phyloP scores from a whole-genome alignment of 2,329 filamentous ascomycete genomes.

The Colletotrichum paranaense region DNA sequence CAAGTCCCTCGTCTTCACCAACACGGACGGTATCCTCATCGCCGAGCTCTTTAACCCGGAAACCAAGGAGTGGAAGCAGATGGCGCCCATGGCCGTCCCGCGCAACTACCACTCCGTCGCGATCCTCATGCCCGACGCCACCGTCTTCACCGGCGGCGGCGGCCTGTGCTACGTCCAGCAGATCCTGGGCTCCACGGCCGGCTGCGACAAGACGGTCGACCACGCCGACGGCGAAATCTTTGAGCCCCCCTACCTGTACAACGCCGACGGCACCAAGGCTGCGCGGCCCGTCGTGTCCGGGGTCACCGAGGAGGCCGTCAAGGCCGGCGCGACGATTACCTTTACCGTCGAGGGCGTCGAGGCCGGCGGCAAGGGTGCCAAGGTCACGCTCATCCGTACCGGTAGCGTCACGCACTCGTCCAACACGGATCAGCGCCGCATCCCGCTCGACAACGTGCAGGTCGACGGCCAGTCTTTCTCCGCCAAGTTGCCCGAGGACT shows the following conservation, averaged over 20 bases:
- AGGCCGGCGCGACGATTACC: slow-evolving; percentile 38
- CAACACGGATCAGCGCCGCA: slow-evolving; percentile 68
- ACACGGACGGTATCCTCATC: slow-evolving; percentile 51
- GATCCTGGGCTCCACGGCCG: slow-evolving; percentile 38
- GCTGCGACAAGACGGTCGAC: slow-evolving; percentile 55
- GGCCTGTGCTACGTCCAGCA: slow-evolving; percentile 57
- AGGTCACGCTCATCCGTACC: slow-evolving; percentile 58
- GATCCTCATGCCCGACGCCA: slow-evolving; percentile 61
- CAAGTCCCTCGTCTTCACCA: slow-evolving; percentile 55
- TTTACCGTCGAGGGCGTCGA: slow-evolving; percentile 48
- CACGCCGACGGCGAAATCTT: slow-evolving; percentile 68
- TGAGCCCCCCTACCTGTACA: slow-evolving; percentile 66
- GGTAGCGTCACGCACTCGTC: slow-evolving; percentile 65
- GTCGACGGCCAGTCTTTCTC: slow-evolving; percentile 47
- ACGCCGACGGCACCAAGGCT: slow-evolving; percentile 51
- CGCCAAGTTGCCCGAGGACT: slow-evolving; percentile 56
- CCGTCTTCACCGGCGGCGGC: slow-evolving; percentile 62
- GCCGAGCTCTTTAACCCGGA: slow-evolving; percentile 60
- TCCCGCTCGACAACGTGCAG: slow-evolving; percentile 51
- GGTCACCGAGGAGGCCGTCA: slow-evolving; percentile 42
- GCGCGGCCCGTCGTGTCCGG: slow-evolving; percentile 54
- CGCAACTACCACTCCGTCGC: slow-evolving; percentile 63
- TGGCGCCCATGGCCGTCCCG: slow-evolving; percentile 51
- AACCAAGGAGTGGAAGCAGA: slow-evolving; percentile 50
- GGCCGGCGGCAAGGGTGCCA: slow-evolving; percentile 41